Evolutionary conservation across 371 early-diverging fungal genomes (phyloP).

Genomic region (Amoeboaphelidium protococcarum): DNA sequence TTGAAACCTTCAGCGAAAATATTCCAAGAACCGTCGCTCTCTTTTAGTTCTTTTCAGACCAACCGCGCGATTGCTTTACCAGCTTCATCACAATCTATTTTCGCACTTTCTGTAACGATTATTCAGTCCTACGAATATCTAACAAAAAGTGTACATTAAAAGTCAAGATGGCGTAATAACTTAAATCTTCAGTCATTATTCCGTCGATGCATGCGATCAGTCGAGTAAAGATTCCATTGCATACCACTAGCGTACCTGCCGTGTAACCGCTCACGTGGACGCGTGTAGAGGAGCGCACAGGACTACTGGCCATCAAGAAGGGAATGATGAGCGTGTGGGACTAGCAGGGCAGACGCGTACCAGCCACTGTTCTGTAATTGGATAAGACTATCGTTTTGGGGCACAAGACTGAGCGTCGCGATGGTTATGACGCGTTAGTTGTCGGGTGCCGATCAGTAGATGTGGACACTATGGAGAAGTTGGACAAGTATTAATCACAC

Average conservation of each 20-base stretch:
- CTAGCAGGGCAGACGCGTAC: slow-evolving; percentile 63
- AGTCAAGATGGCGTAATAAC: too few species aligned
- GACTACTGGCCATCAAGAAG: slow-evolving; percentile 61
- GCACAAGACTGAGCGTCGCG: neutral
- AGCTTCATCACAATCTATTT: too few species aligned
- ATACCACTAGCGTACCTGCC: too few species aligned
- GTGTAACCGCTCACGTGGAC: neutral
- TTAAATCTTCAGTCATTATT: neutral
- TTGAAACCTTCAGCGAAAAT: too few species aligned
- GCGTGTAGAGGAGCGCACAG: slow-evolving; percentile 12
- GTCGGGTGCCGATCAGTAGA: neutral
- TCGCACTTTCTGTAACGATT: too few species aligned
- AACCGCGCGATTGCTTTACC: too few species aligned
- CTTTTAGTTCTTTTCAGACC: too few species aligned
- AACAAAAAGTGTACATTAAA: too few species aligned
- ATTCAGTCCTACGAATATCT: too few species aligned
- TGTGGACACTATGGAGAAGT: neutral
- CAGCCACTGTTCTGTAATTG: slow-evolving; percentile 41
- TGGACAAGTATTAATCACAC: neutral
- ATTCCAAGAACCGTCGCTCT: too few species aligned
- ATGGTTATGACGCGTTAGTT: neutral
- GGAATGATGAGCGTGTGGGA: slow-evolving; percentile 89
- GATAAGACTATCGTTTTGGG: neutral
- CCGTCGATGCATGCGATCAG: too few species aligned
- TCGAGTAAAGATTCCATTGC: too few species aligned